Evolutionary conservation across 176 grass and related monocot species (phyloP).

Genomic region (Bolboschoenus planiculmis): DNA sequence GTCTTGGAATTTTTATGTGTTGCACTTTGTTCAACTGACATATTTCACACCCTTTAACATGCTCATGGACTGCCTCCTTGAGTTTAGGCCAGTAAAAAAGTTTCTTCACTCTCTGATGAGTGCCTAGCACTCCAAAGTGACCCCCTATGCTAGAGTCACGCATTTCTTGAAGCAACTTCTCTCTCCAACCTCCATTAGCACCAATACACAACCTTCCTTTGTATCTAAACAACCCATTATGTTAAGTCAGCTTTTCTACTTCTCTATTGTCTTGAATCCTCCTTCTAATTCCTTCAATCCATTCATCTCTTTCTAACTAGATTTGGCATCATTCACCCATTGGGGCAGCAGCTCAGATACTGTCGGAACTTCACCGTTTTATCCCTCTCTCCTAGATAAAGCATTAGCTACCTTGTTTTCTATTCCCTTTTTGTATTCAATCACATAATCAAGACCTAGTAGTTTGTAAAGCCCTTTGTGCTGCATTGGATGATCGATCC

Average conservation of each 20-base stretch:
- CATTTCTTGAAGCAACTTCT: fast-evolving
- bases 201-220: background rate
- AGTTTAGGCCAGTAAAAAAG: background rate
- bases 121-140: background rate
- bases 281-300: background rate
- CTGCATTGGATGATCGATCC: background rate
- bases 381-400: background rate
- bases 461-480: background rate
- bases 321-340: background rate
- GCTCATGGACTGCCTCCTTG: background rate
- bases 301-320: background rate
- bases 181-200: background rate
- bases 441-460: background rate
- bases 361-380: background rate
- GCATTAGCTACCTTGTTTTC: background rate
- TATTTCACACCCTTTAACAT: background rate
- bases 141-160: background rate
- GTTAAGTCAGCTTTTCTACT: background rate
- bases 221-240: background rate
- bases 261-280: background rate
- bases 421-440: background rate
- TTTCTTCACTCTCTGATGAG: background rate
- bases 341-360: background rate
- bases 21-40: background rate
- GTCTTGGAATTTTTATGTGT: background rate